Base-by-base conservation (phyloP, 2,329 filamentous ascomycete species). In the Verticillium longisporum region DNA sequence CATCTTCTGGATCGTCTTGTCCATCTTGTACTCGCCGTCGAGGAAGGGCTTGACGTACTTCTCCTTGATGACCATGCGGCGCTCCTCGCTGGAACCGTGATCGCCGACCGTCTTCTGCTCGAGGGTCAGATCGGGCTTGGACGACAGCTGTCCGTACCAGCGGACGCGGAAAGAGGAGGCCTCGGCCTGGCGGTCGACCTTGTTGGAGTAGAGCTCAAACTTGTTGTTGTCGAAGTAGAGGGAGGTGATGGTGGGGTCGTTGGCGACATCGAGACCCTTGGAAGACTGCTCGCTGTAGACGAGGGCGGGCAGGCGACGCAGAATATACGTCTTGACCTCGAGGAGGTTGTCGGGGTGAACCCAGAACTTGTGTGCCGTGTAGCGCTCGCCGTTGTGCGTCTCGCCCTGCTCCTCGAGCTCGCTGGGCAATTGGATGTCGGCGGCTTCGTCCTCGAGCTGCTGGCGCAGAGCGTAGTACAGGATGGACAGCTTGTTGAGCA, bases 401-500 rank as follows among this genome's bases (percentile, higher is more conserved):
- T 86, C 82, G 58, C 79, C 80, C 65, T 81, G 80, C 57, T 75
- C 79, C 66, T 83, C 81, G 33, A 82, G 72, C 61, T 83, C 80
- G 26, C 78, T 64, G 50, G 74, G 72, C 21, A 69, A 64, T 59
- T 73, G 72, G 41, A 73, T 68, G 26, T 77, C 74, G 41, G 74
- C 76, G 11, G 57, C 57, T 11, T 50, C 41, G 53, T 84, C 84
- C 63, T 94, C 89, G 31, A 96, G 80, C 65, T 91, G 88, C 75
- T 97, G 91, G 60, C 92, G 88, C 63, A 96, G 89, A 73, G 95
- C 96, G 68, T 91, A 96, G 79, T 97, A 98, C 89, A 98, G 95
- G 68, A 94, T 87, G 34, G 93, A 97, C 64, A 99, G 83, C 70
- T 91, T 89, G 78, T 93, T 96, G 56, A 98, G 83, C 66, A 99